Evolutionary conservation across 352 stramenopile species (phyloP).

Genomic region (Phytophthora quininea): DNA sequence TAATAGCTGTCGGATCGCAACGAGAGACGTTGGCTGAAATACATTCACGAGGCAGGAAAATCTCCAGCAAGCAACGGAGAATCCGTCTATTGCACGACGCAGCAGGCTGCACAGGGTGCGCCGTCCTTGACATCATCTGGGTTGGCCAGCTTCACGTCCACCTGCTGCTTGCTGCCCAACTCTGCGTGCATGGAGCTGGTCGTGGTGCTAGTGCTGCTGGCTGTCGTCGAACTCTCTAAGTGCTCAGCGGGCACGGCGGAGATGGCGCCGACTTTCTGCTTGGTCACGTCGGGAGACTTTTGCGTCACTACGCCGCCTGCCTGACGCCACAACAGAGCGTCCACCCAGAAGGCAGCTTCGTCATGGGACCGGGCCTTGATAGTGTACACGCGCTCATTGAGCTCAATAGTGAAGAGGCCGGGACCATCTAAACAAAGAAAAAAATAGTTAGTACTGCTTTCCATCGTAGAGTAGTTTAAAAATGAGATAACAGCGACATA

Average conservation of each 20-base stretch:
- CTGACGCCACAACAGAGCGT: constrained; percentile 86
- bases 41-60: constrained; percentile 12
- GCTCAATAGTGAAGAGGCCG: constrained; percentile 88
- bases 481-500: constrained; percentile 21
- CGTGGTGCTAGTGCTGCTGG: constrained; percentile 14
- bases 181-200: constrained; percentile 35
- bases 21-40: constrained; percentile 14
- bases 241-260: constrained; percentile 43
- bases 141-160: constrained; percentile 21
- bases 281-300: constrained; percentile 67
- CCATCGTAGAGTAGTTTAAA: neutral
- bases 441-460: constrained; percentile 11
- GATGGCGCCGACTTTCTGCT: constrained; percentile 42
- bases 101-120: constrained; percentile 64
- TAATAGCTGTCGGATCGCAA: constrained; percentile 30
- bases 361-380: constrained; percentile 90
- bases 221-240: constrained; percentile 33
- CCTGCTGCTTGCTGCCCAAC: constrained; percentile 33
- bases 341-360: constrained; percentile 88
- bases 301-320: constrained; percentile 79
- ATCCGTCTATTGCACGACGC: constrained; percentile 66
- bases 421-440: constrained; percentile 58
- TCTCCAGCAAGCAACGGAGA: neutral
- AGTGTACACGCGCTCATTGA: constrained; percentile 91
- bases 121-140: constrained; percentile 46